A percentile compares a stretch with the other conserved stretches of the same genome.
These are phyloP conservation scores for Protomyces inundatus DNA, from an alignment of 1,139 yeast species.

Conservation along the genomic window DNA sequence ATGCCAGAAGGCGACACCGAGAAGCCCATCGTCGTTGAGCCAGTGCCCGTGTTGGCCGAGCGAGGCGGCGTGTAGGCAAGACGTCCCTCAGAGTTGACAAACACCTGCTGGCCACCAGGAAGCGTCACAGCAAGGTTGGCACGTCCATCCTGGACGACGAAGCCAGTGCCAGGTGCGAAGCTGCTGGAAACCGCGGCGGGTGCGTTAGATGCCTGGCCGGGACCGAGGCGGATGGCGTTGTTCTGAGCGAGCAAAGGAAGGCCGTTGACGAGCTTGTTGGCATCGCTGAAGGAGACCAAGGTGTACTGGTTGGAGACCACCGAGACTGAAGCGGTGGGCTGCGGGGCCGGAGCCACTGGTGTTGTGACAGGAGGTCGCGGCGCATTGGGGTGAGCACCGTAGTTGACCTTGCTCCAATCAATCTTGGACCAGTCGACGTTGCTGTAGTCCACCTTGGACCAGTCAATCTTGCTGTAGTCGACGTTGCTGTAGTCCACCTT, in stretches of 20 bases:
- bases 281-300: neutral
- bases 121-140: slow-evolving; percentile 5
- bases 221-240: slow-evolving; percentile 4
- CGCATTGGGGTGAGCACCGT: slow-evolving; percentile 2
- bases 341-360: neutral
- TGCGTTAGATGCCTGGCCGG: no score
- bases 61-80: slow-evolving; percentile 19
- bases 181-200: no score
- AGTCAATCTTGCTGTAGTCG: neutral
- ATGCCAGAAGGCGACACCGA: neutral
- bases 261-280: neutral
- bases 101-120: slow-evolving; percentile 23
- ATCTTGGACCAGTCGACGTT: slow-evolving; percentile 4
- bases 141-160: neutral
- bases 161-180: neutral
- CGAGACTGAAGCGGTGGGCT: neutral
- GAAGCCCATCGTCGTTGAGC: slow-evolving; percentile 9
- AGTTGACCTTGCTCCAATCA: slow-evolving; percentile 9
- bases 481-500: neutral
- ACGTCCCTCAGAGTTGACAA: slow-evolving; percentile 12
- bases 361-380: neutral
- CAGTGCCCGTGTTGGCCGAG: slow-evolving; percentile 6
- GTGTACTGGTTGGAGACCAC: neutral
- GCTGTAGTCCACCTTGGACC: neutral
- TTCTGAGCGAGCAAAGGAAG: slow-evolving; percentile 1